These are phyloP conservation scores for Nidula microcarpa DNA, from an alignment of 768 basidiomycete genomes.

Conservation along the genomic window DNA sequence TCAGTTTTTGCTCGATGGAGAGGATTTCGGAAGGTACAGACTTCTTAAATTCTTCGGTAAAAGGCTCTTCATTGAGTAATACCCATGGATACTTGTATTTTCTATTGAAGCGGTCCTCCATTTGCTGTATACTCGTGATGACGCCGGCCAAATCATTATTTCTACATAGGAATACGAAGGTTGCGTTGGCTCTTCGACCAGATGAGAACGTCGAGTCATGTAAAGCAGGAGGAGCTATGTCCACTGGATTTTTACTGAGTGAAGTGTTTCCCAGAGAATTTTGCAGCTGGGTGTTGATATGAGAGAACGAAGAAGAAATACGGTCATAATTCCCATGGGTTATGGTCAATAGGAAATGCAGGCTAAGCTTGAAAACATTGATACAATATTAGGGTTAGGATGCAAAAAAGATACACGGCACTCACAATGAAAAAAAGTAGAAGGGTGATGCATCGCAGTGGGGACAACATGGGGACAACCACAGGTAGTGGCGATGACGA, in stretches of 20 bases:
- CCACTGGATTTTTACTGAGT: background rate
- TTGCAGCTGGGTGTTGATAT: slow-evolving; percentile 26
- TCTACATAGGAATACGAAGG: slow-evolving; percentile 71
- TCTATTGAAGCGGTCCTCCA: slow-evolving; percentile 85
- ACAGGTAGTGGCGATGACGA: slow-evolving; percentile 7
- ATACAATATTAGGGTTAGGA: background rate
- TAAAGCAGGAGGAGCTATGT: background rate
- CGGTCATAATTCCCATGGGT: slow-evolving; percentile 45
- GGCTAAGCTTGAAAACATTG: slow-evolving; percentile 34
- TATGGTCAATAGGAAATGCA: slow-evolving; percentile 54
- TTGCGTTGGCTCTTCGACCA: slow-evolving; percentile 58
- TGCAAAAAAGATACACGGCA: slow-evolving; percentile 2
- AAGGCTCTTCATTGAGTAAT: slow-evolving; percentile 81
- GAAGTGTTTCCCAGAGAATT: background rate
- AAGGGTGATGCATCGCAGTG: slow-evolving; percentile 55
- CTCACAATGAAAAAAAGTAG: slow-evolving; percentile 44
- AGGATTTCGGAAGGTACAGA: slow-evolving; percentile 17
- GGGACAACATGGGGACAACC: slow-evolving; percentile 35
- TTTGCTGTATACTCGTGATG: slow-evolving; percentile 54
- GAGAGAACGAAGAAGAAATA: slow-evolving; percentile 35
- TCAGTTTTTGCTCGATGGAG: background rate
- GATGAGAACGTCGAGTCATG: background rate
- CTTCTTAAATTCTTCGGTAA: slow-evolving; percentile 70
- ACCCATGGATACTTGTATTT: slow-evolving; percentile 75
- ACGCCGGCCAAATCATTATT: slow-evolving; percentile 53